Evolutionary conservation across 805 yeast species (phyloP), one percentile per base, ranked within the genome.

Genomic region (Cyberlindnera maclurae): DNA sequence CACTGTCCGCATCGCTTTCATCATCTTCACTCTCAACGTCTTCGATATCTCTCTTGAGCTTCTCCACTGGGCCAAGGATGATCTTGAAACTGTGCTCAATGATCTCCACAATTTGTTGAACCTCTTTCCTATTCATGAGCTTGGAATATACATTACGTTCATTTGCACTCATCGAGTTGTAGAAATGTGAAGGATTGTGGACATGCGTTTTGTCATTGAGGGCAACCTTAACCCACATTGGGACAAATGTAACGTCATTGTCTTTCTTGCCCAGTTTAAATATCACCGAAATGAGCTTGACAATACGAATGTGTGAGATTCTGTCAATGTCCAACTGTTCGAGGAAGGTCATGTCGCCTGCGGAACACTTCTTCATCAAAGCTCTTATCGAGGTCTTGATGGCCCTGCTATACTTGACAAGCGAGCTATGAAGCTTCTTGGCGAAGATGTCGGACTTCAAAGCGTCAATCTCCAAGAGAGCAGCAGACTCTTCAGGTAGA

Each of bases 341-440:
- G 10, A 53, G 39, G 13, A 50, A 49, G 27, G 36, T 32, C 29
- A 37, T 18, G 33, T 47, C 54, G 9, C 43, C 45, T 2, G 38
- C 37, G 4, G 28, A 26, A 8, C 34, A 37, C 39, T 47, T 54
- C 38, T 46, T 41, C 0, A n/a, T 15, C 4, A 34, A 18, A 2
- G 45, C 36, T 15, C 48, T 51, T 12, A 54, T 42, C 9, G 53
- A 41, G 45, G 57, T 57, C 28, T 48, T 51, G 20, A 75, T 56
- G 16, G 57, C 64, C 29, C 71, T 68, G 26, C 47, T 52, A 36
- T 74, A 52, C 41, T 70, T 70, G 31, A 58, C 63, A 12, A 61
- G 38, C 0, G 74, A 60, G 8, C 71, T 68, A 49, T 74, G 73
- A 36, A 65, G 62, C 48, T 79, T 79, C 33, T 71, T 67, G 6